Base-by-base conservation (phyloP, 768 basidiomycete species). In the Mycena alexandri region DNA sequence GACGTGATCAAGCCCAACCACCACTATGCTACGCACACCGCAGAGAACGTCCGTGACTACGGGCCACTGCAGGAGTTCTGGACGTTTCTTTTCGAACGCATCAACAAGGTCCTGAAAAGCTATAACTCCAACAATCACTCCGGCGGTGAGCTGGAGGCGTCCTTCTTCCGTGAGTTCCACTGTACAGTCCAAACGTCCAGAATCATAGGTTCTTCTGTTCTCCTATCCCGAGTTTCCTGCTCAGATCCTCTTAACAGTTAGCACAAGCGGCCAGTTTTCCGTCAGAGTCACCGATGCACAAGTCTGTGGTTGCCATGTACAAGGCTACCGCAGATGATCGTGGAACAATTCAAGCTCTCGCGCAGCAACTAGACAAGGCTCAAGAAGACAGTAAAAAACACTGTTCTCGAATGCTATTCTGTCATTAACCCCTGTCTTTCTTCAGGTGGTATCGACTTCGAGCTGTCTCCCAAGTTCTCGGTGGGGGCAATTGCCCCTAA, bases 11-110 rank as follows among this genome's bases (percentile, higher is more conserved):
- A 69, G 24, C 82, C 78, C 10, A 83, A 82, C 63, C 78, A 80
- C 46, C 82, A 83, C 58, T 82, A 77, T 34, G 70, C 73, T 0
- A 78, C 73, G 1, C 82, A 83, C 41, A 72, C 78, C 0, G 43
- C 71, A 0, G 71, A 68, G 0, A 74, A 64, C 53, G 68, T 78
- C 7, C 36, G 52, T 9, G 36, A 53, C 13, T 53, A 53, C 12
- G 52, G 52, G 1, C 52, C 52, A 1, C n/a, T 53, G 2, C 33
- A 24, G 6, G 52, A 53, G 52, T 53, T 53, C 25, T 53, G 52
- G 52, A 53, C 52, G 6, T 53, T 53, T 9, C 52, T 53, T 10
- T 53, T 53, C 38, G 38, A 38, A 9, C 38, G 38, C 10, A 38
- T 38, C 38, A 38, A 38, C 14, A 38, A 38, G 38, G 38, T 38